Percentiles rank a stretch among this genome's conserved stretches.
phyloP scores from a whole-genome alignment of 164 flowering plant species.

The Vitis amurensis region DNA sequence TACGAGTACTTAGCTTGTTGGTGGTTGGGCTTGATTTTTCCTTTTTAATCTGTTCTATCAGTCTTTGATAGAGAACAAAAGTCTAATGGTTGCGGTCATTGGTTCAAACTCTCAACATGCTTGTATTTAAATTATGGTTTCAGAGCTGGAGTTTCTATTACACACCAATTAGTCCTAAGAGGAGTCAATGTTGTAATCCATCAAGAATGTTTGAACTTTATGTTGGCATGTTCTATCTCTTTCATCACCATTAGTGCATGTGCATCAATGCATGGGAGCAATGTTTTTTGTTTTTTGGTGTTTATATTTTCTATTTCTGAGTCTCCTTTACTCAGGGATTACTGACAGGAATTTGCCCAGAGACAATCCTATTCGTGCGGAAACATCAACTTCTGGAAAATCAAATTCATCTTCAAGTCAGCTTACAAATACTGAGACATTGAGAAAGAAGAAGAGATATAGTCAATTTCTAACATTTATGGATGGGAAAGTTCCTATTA shows the following conservation, averaged over 20 bases:
- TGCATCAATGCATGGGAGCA: not conserved
- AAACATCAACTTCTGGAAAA: constrained; percentile 7
- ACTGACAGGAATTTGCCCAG: constrained; percentile 5
- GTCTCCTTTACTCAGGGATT: constrained; percentile 8
- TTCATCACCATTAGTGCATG: not conserved
- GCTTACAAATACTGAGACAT: not conserved
- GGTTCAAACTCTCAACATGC: no score
- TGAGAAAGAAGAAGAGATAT: not conserved
- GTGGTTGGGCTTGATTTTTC: no score
- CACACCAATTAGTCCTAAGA: not conserved
- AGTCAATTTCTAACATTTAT: constrained; percentile 7
- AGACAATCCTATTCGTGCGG: constrained; percentile 1
- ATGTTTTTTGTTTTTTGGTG: not conserved
- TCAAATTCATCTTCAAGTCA: constrained; percentile 2
- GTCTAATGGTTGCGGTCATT: no score
- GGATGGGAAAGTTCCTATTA: constrained; percentile 14
- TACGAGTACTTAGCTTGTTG: no score
- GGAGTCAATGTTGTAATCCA: not conserved
- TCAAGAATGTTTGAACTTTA: not conserved
- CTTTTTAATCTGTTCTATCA: no score
- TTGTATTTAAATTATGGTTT: no score
- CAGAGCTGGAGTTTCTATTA: no score
- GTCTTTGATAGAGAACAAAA: no score
- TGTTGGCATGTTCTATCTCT: not conserved
- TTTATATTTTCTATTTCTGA: not conserved